Evolutionary conservation across 169 alveolate genomes (phyloP).

Genomic region (Plasmodium billcollinsi): DNA sequence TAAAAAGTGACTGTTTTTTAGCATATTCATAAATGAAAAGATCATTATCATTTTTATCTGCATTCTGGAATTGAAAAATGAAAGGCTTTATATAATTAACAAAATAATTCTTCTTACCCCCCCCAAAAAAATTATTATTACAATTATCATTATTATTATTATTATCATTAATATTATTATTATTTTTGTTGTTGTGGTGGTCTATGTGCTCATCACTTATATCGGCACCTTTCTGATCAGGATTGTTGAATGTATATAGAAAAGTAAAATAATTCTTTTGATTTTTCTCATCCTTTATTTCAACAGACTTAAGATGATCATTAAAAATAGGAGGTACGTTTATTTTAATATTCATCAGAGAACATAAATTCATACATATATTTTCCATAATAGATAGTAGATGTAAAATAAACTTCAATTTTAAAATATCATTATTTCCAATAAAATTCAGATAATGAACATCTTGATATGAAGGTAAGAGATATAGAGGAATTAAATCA

Average conservation of each 20-base stretch:
- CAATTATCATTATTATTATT: too few relatives aligned
- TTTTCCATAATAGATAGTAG: constrained; percentile 41
- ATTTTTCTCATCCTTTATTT: constrained; percentile 26
- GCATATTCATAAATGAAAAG: constrained; percentile 47
- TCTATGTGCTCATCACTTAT: not conserved
- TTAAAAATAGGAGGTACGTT: constrained; percentile 15
- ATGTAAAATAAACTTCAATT: constrained; percentile 50
- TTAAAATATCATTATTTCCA: constrained; percentile 26
- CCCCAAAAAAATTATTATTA: too few relatives aligned
- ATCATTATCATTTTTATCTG: not conserved
- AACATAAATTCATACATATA: constrained; percentile 42
- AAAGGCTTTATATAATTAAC: constrained; percentile 46
- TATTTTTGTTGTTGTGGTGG: too few relatives aligned
- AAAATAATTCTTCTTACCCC: not conserved
- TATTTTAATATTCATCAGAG: constrained; percentile 11
- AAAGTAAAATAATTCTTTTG: constrained; percentile 32
- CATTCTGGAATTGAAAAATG: constrained; percentile 22
- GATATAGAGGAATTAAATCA: constrained; percentile 26
- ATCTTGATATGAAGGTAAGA: constrained; percentile 31
- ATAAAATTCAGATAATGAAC: constrained; percentile 22
- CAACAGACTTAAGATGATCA: constrained; percentile 31
- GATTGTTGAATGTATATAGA: constrained; percentile 25
- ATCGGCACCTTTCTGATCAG: not conserved
- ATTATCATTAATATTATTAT: too few relatives aligned
- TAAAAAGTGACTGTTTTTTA: constrained; percentile 35